Evolutionary conservation across 2,329 filamentous ascomycete genomes (phyloP), one percentile per base, ranked within the genome.

Genomic region (Trichoderma atrobrunneum): DNA sequence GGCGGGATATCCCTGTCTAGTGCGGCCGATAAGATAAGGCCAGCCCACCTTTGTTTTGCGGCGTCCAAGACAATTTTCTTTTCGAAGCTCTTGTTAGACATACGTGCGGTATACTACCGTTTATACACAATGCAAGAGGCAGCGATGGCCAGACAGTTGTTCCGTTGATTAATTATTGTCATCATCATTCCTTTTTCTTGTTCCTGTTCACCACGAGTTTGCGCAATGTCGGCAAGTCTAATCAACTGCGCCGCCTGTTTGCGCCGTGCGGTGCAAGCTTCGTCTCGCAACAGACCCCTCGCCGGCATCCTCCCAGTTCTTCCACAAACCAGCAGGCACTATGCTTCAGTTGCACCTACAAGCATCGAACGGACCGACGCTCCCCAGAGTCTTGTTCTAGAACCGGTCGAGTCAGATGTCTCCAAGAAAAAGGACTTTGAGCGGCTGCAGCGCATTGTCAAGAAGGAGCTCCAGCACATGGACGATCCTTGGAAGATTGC

Each of bases 401-500:
- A 77, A 14, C 70, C 73, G 3, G 39, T 69, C 7, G 76, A 74
- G 16, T 68, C 72, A 5, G 43, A 60, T 3, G 70, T 21, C 1
- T 43, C 73, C 62, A 65, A 73, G 26, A 77, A 74, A 70, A 78
- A 75, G 72, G 72, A 71, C 63, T 74, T 32, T 21, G 76, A 80
- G 59, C 77, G 75, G 75, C 74, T 83, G 16, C 78, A 83, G 70
- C 80, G 81, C 67, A 80, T 79, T 18, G 83, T 85, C 61, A 83
- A 84, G 48, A 87, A 85, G 76, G 89, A 94, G 75, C 78, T 94
- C 68, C 79, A 86, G 61, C 89, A 88, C 80, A 80, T 93, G 72
- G 81, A 85, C 21, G 94, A 98, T 79, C 92, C 93, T 1, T 85
- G 91, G 74, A 90, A 91, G 76, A 87, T 98, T 72, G 91, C 90